Percentiles rank a stretch among this genome's conserved stretches.
phyloP scores from a whole-genome alignment of 331 rosid species.

The Pyrus hybrid region DNA sequence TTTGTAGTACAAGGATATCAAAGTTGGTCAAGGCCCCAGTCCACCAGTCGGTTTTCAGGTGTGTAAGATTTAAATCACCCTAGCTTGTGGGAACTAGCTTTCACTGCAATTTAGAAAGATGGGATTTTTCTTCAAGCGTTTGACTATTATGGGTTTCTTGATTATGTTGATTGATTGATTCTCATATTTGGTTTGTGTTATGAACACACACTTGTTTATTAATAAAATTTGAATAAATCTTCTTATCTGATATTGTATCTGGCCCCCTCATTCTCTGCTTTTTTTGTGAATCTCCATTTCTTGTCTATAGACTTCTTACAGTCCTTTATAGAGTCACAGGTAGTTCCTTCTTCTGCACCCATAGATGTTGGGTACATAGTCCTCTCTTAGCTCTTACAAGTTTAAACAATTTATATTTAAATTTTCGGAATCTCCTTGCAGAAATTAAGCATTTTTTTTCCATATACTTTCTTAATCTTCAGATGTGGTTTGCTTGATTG shows the following conservation, averaged over 20 bases:
- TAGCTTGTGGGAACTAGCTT: constrained; percentile 8
- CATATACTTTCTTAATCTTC: too few relatives aligned
- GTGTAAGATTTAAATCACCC: constrained; percentile 9
- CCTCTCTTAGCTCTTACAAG: too few relatives aligned
- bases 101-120: not conserved
- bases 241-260: not conserved
- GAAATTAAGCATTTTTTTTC: too few relatives aligned
- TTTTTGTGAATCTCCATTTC: not conserved
- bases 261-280: not conserved
- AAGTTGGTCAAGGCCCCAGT: constrained; percentile 78
- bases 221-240: not conserved
- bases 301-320: not conserved
- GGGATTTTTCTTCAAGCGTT: not conserved
- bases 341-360: not conserved
- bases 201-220: not conserved
- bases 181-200: not conserved
- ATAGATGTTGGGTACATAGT: too few relatives aligned
- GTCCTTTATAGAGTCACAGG: not conserved
- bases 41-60: constrained; percentile 98
- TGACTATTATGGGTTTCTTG: not conserved
- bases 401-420: too few relatives aligned
- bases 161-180: not conserved
- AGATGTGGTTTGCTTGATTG: too few relatives aligned
- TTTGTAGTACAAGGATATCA: constrained; percentile 84
- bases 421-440: too few relatives aligned